A percentile compares a stretch with the other conserved stretches of the same genome.
Evolutionary conservation across 2,329 filamentous ascomycete genomes (phyloP).

Genomic region (Chalara sp.): DNA sequence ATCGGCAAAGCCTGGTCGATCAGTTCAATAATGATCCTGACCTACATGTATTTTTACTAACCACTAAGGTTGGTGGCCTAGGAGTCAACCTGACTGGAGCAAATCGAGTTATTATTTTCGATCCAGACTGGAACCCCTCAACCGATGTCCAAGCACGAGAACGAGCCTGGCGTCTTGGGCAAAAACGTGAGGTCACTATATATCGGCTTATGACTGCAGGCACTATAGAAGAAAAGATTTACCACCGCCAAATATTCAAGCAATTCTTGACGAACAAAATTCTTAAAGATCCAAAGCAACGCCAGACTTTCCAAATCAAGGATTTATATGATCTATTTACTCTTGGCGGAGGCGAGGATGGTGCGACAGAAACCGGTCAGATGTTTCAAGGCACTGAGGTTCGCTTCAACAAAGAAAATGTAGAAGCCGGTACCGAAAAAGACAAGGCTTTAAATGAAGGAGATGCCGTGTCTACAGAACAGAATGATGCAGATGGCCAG

Average conservation of each 20-base stretch:
- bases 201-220: slow-evolving; percentile 97
- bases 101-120: slow-evolving; percentile 94
- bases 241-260: slow-evolving; percentile 97
- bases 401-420: slow-evolving; percentile 42
- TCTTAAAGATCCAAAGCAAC: slow-evolving; percentile 86
- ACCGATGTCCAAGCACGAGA: slow-evolving; percentile 94
- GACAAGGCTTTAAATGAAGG: slow-evolving; percentile 6
- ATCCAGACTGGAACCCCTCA: slow-evolving; percentile 97
- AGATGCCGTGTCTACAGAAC: slow-evolving; percentile 7
- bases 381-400: slow-evolving; percentile 87
- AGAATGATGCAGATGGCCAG: slow-evolving; percentile 12
- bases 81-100: slow-evolving; percentile 94
- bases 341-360: slow-evolving; percentile 59
- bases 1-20: slow-evolving; percentile 85
- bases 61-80: slow-evolving; percentile 89
- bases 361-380: slow-evolving; percentile 73
- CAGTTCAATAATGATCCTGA: slow-evolving; percentile 79
- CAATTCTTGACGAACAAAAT: slow-evolving; percentile 97
- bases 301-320: slow-evolving; percentile 81
- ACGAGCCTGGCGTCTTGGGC: slow-evolving; percentile 89
- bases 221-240: slow-evolving; percentile 98
- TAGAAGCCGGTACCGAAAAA: slow-evolving; percentile 19
- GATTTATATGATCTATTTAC: slow-evolving; percentile 92
- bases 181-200: slow-evolving; percentile 91
- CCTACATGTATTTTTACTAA: slow-evolving; percentile 84